These are phyloP conservation scores for Fusarium stilboides DNA, from an alignment of 2,329 filamentous ascomycete genomes.

Conservation along the genomic window DNA sequence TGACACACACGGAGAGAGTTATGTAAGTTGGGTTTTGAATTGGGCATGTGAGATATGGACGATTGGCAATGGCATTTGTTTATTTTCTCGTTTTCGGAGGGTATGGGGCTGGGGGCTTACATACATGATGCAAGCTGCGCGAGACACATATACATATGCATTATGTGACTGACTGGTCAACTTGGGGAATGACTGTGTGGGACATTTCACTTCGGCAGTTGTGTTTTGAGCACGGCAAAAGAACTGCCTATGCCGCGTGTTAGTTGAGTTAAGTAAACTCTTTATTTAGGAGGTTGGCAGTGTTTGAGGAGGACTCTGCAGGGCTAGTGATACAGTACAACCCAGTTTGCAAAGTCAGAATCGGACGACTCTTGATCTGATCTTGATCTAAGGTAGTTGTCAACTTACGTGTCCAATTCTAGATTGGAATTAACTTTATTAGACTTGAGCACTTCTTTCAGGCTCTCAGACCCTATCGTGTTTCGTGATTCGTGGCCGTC, in stretches of 20 bases:
- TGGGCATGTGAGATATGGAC: slow-evolving; percentile 3
- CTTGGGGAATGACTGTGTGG: neutral
- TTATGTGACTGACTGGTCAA: slow-evolving; percentile 9
- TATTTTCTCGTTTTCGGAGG: neutral
- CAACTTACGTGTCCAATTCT: slow-evolving; percentile 5
- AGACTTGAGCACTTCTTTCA: neutral
- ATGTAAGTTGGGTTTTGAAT: slow-evolving; percentile 7
- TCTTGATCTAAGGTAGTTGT: neutral
- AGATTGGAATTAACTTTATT: neutral
- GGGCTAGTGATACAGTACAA: slow-evolving; percentile 7
- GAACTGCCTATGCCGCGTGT: neutral
- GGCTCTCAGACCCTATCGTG: slow-evolving; percentile 10
- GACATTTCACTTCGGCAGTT: slow-evolving; percentile 19
- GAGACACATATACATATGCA: no score
- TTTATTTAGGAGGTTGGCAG: neutral
- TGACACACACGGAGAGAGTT: neutral
- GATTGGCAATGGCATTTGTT: slow-evolving; percentile 12
- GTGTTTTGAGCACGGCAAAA: neutral
- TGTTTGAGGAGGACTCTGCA: neutral
- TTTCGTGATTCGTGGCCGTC: slow-evolving; percentile 4
- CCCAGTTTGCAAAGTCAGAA: slow-evolving; percentile 6
- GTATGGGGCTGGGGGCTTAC: neutral
- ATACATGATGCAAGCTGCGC: slow-evolving; percentile 6
- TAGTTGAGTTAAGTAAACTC: slow-evolving; percentile 2
- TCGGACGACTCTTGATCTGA: slow-evolving; percentile 6